These are phyloP conservation scores for Eucalyptus brandiana DNA, from an alignment of 345 rosid species.

Conservation along the genomic window DNA sequence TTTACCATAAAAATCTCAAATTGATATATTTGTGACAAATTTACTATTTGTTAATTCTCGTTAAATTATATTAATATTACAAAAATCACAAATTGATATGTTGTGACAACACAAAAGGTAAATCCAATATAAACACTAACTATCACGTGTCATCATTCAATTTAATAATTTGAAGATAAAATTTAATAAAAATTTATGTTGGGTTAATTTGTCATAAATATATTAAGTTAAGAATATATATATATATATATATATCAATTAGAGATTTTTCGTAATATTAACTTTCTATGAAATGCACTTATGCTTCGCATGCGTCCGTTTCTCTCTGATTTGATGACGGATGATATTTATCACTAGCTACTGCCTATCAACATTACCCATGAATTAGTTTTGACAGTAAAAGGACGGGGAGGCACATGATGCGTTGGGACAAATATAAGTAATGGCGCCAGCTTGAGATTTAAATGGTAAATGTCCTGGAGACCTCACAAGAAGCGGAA, in stretches of 20 bases:
- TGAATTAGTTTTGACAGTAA: neutral
- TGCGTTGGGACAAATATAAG: neutral
- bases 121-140: accelerated
- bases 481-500: neutral
- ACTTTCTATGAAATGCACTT: neutral
- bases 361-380: neutral
- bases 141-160: accelerated
- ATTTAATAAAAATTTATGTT: too few species aligned
- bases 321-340: neutral
- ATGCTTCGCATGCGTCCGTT: neutral
- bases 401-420: neutral
- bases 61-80: accelerated
- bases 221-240: accelerated
- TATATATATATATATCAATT: too few species aligned
- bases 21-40: accelerated
- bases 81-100: accelerated
- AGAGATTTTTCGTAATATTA: too few species aligned
- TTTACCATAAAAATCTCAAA: accelerated
- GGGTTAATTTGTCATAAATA: accelerated
- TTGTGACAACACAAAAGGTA: too few species aligned
- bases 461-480: neutral
- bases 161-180: accelerated
- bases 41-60: accelerated
- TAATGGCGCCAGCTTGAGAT: neutral
- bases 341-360: neutral